A percentile compares a stretch with the other conserved stretches of the same genome.
Evolutionary conservation across 805 yeast species (phyloP).

Genomic region (Nakazawaea ambrosiae): DNA sequence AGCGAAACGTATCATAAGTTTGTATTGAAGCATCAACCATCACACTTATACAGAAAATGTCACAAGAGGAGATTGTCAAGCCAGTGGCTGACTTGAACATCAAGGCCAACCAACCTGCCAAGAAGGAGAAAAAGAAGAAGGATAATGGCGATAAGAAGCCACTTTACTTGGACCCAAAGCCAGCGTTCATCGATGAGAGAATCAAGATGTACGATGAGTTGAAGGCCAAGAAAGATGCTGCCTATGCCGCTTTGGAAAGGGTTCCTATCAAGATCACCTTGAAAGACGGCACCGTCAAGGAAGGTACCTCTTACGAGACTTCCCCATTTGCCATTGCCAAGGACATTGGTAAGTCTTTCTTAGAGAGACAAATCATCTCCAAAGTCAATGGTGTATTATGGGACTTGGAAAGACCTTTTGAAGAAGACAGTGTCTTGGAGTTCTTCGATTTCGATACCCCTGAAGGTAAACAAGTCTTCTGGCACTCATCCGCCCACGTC

Average conservation of each 20-base stretch:
- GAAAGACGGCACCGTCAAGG: slow-evolving; percentile 77
- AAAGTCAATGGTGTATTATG: slow-evolving; percentile 87
- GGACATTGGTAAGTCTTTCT: slow-evolving; percentile 77
- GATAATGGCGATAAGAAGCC: slow-evolving; percentile 31
- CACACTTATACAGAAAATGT: too few species aligned
- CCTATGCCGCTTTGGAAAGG: slow-evolving; percentile 52
- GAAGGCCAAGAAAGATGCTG: slow-evolving; percentile 70
- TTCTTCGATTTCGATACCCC: slow-evolving; percentile 86
- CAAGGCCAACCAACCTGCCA: slow-evolving; percentile 24
- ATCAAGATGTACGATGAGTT: slow-evolving; percentile 72
- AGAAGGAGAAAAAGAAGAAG: slow-evolving; percentile 37
- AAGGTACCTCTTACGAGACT: slow-evolving; percentile 84
- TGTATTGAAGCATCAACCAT: too few species aligned
- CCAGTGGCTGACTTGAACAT: slow-evolving; percentile 37
- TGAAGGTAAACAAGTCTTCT: slow-evolving; percentile 94
- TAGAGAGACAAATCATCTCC: slow-evolving; percentile 85
- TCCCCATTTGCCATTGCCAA: slow-evolving; percentile 82
- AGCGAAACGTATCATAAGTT: too few species aligned
- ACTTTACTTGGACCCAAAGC: slow-evolving; percentile 62
- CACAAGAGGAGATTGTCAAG: slow-evolving; percentile 36
- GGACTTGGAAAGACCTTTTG: slow-evolving; percentile 95
- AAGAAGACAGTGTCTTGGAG: slow-evolving; percentile 60
- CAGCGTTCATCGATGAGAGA: slow-evolving; percentile 79
- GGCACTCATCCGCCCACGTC: slow-evolving; percentile 99
- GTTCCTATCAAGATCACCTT: slow-evolving; percentile 67